Evolutionary conservation across 2,329 filamentous ascomycete species (phyloP).

Genomic region (Penicillium sp.): DNA sequence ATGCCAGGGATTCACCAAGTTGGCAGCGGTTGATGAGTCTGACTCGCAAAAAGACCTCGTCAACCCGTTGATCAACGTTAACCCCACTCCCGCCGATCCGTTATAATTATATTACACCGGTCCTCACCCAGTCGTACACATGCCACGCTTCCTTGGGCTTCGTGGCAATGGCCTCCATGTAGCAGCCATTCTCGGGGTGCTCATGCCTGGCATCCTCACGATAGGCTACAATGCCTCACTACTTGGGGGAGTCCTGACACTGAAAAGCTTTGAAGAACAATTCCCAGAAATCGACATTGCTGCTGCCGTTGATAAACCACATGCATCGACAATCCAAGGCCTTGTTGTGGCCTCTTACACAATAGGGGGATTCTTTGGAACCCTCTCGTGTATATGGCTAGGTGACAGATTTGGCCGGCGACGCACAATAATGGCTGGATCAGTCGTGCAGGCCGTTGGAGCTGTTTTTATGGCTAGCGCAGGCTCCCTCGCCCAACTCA

Average conservation of each 20-base stretch:
- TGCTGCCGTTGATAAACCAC: conserved; percentile 4
- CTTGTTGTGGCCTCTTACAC: conserved; percentile 17
- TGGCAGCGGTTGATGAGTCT: not conserved
- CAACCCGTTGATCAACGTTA: not conserved
- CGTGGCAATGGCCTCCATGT: conserved; percentile 21
- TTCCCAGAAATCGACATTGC: conserved; percentile 19
- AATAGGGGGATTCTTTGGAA: conserved; percentile 18
- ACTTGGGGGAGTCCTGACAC: conserved; percentile 17
- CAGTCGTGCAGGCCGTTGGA: conserved; percentile 14
- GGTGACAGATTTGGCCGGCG: conserved; percentile 20
- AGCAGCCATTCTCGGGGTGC: conserved; percentile 16
- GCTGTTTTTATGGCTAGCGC: conserved; percentile 14
- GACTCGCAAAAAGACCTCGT: not conserved
- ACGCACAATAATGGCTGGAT: conserved; percentile 18
- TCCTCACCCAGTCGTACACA: conserved; percentile 3
- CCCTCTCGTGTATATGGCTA: conserved; percentile 19
- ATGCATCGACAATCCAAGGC: conserved; percentile 19
- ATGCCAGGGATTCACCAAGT: not conserved
- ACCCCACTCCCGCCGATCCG: conserved; percentile 3
- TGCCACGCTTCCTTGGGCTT: conserved; percentile 19
- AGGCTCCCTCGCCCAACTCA: conserved; percentile 11
- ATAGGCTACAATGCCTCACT: conserved; percentile 20
- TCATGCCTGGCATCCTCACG: conserved; percentile 21
- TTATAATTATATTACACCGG: not conserved
- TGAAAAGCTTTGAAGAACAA: conserved; percentile 15